A percentile compares a stretch with the other conserved stretches of the same genome.
These are phyloP conservation scores for Curvularia spicifera DNA, from an alignment of 2,329 filamentous ascomycete species.

Conservation along the genomic window DNA sequence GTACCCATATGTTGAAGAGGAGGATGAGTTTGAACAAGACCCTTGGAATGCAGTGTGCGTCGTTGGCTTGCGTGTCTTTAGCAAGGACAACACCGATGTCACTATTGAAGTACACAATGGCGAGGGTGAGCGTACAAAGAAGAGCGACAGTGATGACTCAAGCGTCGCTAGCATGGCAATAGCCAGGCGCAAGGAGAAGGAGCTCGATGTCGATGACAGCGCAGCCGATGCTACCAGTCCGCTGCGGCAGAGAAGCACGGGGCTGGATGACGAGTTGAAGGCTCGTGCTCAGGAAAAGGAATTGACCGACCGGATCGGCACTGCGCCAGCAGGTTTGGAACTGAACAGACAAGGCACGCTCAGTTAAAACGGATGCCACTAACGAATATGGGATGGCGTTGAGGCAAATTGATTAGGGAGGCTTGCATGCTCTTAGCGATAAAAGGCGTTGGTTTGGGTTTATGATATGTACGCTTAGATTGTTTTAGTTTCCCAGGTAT, in stretches of 20 bases:
- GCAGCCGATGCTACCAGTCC: slow-evolving; percentile 50
- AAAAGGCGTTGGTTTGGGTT: background rate
- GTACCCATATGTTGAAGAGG: slow-evolving; percentile 41
- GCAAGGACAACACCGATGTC: slow-evolving; percentile 58
- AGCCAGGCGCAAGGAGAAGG: slow-evolving; percentile 39
- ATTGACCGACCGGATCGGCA: slow-evolving; percentile 32
- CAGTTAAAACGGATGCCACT: background rate
- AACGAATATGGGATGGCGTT: background rate
- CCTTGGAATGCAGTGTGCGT: slow-evolving; percentile 69
- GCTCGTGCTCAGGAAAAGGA: slow-evolving; percentile 27
- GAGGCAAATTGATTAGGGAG: background rate
- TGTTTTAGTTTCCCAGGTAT: background rate
- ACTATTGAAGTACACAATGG: slow-evolving; percentile 59
- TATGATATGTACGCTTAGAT: background rate
- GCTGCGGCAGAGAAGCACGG: slow-evolving; percentile 37
- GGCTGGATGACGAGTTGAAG: slow-evolving; percentile 36
- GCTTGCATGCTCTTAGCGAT: background rate
- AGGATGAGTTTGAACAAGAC: slow-evolving; percentile 56
- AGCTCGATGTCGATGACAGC: slow-evolving; percentile 51
- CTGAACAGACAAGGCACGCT: slow-evolving; percentile 38
- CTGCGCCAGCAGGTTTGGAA: slow-evolving; percentile 40
- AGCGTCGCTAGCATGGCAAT: slow-evolving; percentile 33
- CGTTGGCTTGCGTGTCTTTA: slow-evolving; percentile 65
- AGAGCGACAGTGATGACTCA: slow-evolving; percentile 32
- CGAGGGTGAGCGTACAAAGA: slow-evolving; percentile 36